Base-by-base conservation (phyloP, 495 filamentous ascomycete species). In the Xylaria intraflava region DNA sequence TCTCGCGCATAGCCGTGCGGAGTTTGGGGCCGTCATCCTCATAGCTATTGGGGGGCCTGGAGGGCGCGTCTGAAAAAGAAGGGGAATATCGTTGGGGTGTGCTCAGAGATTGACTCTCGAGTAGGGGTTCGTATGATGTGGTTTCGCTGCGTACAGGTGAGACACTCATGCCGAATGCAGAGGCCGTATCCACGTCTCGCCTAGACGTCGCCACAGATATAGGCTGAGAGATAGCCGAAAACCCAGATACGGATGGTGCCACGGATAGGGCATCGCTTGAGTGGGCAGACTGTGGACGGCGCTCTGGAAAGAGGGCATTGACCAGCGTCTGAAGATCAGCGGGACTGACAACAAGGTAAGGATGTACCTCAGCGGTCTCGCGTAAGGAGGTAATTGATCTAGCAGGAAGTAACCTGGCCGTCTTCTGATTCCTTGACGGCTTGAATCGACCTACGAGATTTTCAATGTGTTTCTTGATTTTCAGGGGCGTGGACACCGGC, bases 401-500 rank as follows among this genome's bases (percentile, higher is more conserved):
- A 33, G 83, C 82, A 2, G 82, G 83, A 43, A 86, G 75, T 27
- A 88, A 75, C 48, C 83, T 77, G 17, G 85, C 76, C 50, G 80
- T 79, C 60, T 69, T 74, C 58, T 64, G 69, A 50, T 69, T 69
- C 49, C 74, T 73, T 43, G 75, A 73, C 51, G 73, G 72, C 54
- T 77, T 78, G 65, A 92, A 87, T 29, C 83, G 79, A 51, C 69
- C 68, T 60, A 90, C 74, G 65, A 95, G 87, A 53, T 76, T 89
- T 55, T 89, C 86, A 53, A 94, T 84, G 66, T 89, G 87, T 22
- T 70, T 72, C 57, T 83, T 82, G 62, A 92, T 79, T 49, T 82
- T 78, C 19, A 81, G 78, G 10, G 82, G 83, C 1, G 81, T 81
- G 3, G 83, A 81, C 6, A 78, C 72, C 29, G 77, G 75, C 58